Evolutionary conservation across 257 asterid genomes (phyloP).

Genomic region (Mitragyna speciosa): DNA sequence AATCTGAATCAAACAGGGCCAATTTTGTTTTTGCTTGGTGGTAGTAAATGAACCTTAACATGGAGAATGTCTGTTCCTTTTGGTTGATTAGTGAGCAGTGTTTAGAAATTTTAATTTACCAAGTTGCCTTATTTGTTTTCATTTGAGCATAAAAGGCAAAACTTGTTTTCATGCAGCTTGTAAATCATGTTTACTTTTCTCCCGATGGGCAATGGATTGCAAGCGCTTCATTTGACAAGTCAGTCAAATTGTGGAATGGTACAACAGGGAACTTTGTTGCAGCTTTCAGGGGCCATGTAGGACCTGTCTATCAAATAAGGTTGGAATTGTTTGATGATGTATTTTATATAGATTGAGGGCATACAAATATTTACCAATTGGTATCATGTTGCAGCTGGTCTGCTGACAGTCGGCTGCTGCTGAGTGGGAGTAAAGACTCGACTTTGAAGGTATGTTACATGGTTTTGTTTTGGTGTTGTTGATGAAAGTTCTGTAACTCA

Average conservation of each 20-base stretch:
- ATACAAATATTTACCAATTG: constrained; percentile 18
- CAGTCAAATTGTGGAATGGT: constrained; percentile 96
- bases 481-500: neutral
- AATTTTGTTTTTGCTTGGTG: no score
- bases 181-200: constrained; percentile 93
- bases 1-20: no score
- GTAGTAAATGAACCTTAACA: neutral
- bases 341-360: constrained; percentile 6
- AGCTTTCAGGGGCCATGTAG: constrained; percentile 93
- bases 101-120: neutral
- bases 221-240: constrained; percentile 94
- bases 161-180: constrained; percentile 57
- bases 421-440: constrained; percentile 98
- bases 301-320: constrained; percentile 97
- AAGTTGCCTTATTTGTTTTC: constrained; percentile 3
- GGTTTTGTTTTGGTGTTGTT: neutral
- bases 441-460: constrained; percentile 66
- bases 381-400: constrained; percentile 74
- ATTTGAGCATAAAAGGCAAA: constrained; percentile 6
- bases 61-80: neutral
- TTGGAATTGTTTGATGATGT: constrained; percentile 27
- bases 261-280: constrained; percentile 82
- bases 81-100: neutral
- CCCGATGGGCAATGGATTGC: constrained; percentile 97
- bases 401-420: constrained; percentile 88